Conservation (phyloP, 192 early-diverging fungal genomes). For the Coemansia sp. region DNA sequence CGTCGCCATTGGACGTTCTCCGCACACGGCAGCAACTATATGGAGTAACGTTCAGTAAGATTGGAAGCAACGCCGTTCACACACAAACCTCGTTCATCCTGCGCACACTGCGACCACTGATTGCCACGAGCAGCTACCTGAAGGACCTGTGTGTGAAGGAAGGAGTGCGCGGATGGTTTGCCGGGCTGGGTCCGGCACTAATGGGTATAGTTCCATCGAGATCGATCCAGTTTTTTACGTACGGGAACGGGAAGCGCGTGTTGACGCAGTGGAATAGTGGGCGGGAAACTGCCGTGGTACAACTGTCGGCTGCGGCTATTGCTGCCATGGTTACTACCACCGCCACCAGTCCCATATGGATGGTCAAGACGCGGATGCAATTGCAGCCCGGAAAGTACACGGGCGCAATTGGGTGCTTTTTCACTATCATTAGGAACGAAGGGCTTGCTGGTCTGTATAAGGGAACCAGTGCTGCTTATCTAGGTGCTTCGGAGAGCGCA, state of each 20-base stretch:
- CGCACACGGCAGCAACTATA: slow-evolving; percentile 89
- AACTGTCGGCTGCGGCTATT: slow-evolving; percentile 73
- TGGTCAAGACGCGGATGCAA: slow-evolving; percentile 96
- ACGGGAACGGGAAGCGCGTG: slow-evolving; percentile 83
- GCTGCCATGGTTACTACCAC: slow-evolving; percentile 77
- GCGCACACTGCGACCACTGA: slow-evolving; percentile 28
- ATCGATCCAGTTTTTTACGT: slow-evolving; percentile 91
- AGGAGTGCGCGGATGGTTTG: slow-evolving; percentile 84
- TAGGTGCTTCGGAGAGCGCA: slow-evolving; percentile 86
- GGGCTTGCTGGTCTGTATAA: slow-evolving; percentile 84
- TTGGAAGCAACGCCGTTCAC: neutral
- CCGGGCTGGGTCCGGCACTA: slow-evolving; percentile 92
- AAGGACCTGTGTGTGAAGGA: slow-evolving; percentile 70
- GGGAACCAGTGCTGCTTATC: slow-evolving; percentile 86
- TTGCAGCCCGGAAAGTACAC: slow-evolving; percentile 70
- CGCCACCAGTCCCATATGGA: slow-evolving; percentile 95
- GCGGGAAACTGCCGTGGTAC: slow-evolving; percentile 74
- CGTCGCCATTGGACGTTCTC: slow-evolving; percentile 92
- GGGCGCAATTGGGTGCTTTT: slow-evolving; percentile 77
- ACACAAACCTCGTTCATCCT: neutral
- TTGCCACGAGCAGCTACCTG: slow-evolving; percentile 26
- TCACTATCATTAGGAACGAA: slow-evolving; percentile 71
- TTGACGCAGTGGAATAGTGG: slow-evolving; percentile 76
- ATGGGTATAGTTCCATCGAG: slow-evolving; percentile 94
- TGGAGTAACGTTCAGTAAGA: slow-evolving; percentile 3